These are phyloP conservation scores for Ophiosphaerella korrae DNA, from an alignment of 2,329 filamentous ascomycete genomes.

Conservation along the genomic window DNA sequence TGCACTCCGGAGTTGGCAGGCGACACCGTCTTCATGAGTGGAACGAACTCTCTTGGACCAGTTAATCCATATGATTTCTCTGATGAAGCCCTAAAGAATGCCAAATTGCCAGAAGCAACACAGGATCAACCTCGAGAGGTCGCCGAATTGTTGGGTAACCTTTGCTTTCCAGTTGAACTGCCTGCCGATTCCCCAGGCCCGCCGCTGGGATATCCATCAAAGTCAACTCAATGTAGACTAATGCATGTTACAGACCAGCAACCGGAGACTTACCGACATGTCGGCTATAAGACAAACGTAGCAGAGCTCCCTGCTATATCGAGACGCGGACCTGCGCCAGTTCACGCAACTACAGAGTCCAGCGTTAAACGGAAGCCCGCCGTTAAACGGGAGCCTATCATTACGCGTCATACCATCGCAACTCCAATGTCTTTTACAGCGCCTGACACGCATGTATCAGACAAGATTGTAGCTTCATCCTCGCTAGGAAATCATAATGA, in stretches of 20 bases:
- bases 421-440: no score
- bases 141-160: conserved; percentile 14
- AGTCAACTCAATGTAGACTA: not conserved
- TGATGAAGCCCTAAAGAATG: not conserved
- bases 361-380: not conserved
- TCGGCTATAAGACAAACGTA: not conserved
- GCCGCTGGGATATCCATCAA: conserved; percentile 3
- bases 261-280: not conserved
- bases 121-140: not conserved
- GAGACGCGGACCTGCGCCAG: conserved; percentile 8
- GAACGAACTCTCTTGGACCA: conserved; percentile 23
- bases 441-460: no score
- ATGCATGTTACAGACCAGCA: not conserved
- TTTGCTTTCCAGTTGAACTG: conserved; percentile 12
- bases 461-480: no score
- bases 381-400: not conserved
- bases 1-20: conserved; percentile 15
- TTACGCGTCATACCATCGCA: not conserved
- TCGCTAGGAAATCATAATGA: no score
- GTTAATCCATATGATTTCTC: conserved; percentile 23
- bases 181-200: conserved; percentile 10
- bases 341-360: conserved; percentile 10
- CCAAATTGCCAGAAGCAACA: not conserved
- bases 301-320: conserved; percentile 6
- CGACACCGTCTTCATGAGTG: conserved; percentile 17